These are phyloP conservation scores for Fusarium luffae DNA, from an alignment of 2,329 filamentous ascomycete genomes.

Conservation along the genomic window DNA sequence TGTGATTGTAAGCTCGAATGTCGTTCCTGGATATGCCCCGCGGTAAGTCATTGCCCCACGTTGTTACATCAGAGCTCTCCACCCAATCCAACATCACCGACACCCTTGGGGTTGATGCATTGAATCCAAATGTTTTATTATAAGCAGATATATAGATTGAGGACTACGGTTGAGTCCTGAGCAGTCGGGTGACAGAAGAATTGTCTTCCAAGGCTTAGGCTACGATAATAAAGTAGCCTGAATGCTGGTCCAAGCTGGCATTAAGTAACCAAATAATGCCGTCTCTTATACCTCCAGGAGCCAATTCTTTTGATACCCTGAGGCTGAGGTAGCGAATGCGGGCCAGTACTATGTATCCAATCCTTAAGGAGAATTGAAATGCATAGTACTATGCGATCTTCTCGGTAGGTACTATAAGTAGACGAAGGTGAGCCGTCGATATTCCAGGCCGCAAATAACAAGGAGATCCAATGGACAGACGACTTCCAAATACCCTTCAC, in stretches of 20 bases:
- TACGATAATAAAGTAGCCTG: not conserved
- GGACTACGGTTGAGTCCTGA: not conserved
- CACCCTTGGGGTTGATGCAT: not conserved
- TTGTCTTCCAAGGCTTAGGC: not conserved
- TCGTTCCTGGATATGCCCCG: conserved; percentile 35
- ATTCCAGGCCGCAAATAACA: not conserved
- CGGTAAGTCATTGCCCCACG: conserved; percentile 40
- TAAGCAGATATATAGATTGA: not conserved
- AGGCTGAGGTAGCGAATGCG: too few relatives aligned
- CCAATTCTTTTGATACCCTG: not conserved
- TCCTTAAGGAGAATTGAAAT: too few relatives aligned
- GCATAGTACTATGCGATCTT: too few relatives aligned
- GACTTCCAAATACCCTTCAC: not conserved
- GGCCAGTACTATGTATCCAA: too few relatives aligned
- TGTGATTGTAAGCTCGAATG: conserved; percentile 4
- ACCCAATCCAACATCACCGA: conserved; percentile 5
- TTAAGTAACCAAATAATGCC: not conserved
- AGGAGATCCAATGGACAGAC: not conserved
- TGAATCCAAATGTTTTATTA: not conserved
- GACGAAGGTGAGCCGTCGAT: not conserved
- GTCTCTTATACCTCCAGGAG: not conserved
- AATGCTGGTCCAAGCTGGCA: not conserved
- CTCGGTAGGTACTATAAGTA: too few relatives aligned
- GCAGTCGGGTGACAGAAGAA: too few relatives aligned
- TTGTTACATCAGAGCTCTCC: conserved; percentile 42